Conservation (phyloP, 2,329 filamentous ascomycete genomes). For the Neoarthrinium moseri region DNA sequence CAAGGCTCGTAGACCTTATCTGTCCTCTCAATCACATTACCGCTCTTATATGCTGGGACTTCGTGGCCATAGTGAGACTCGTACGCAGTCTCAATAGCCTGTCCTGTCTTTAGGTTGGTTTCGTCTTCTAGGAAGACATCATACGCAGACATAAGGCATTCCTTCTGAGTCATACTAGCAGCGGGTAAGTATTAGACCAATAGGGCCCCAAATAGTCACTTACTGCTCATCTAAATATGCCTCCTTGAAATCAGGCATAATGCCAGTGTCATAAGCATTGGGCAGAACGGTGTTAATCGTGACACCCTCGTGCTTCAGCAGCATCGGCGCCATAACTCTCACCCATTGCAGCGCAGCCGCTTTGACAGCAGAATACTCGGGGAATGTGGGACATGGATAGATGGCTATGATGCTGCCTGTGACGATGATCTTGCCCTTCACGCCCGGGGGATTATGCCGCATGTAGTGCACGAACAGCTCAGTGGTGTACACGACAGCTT, state of each 20-base stretch:
- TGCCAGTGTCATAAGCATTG: conserved; percentile 11
- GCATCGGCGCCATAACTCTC: conserved; percentile 11
- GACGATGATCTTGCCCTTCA: conserved; percentile 16
- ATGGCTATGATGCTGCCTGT: conserved; percentile 15
- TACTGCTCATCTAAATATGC: conserved; percentile 15
- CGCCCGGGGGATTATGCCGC: conserved; percentile 15
- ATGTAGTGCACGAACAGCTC: conserved; percentile 16
- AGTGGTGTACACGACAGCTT: conserved; percentile 16
- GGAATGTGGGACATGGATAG: conserved; percentile 13
- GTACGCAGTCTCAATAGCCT: conserved; percentile 16
- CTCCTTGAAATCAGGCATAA: conserved; percentile 14
- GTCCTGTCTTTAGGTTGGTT: conserved; percentile 11
- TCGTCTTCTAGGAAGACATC: conserved; percentile 16
- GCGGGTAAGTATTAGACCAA: background rate
- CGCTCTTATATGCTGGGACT: conserved; percentile 15
- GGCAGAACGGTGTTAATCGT: conserved; percentile 17
- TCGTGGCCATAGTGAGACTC: conserved; percentile 10
- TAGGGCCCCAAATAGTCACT: background rate
- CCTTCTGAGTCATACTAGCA: conserved; percentile 12
- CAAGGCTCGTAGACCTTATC: conserved; percentile 19
- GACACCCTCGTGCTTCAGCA: conserved; percentile 15
- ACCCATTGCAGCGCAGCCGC: conserved; percentile 13
- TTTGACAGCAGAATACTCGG: conserved; percentile 16
- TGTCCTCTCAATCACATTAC: conserved; percentile 13
- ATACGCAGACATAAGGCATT: conserved; percentile 13